Conservation (phyloP, 2,329 filamentous ascomycete genomes). For the Arthrobotrys megalospora region DNA sequence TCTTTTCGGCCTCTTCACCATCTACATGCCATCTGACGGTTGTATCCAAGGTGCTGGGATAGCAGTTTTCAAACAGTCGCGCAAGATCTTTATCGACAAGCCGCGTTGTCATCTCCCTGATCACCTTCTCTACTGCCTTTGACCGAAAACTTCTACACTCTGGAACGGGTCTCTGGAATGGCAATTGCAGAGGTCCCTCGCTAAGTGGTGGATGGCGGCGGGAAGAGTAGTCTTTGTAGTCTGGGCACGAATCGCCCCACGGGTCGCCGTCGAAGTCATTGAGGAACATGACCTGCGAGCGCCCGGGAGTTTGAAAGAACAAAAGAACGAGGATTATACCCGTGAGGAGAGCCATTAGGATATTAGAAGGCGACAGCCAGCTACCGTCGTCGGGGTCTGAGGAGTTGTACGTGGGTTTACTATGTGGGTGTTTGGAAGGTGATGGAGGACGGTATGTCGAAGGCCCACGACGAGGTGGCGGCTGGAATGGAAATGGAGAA, state of each 20-base stretch:
- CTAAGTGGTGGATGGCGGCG: conserved; percentile 80
- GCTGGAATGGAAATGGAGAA: conserved; percentile 45
- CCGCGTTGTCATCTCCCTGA: conserved; percentile 82
- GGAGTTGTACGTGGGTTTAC: conserved; percentile 45
- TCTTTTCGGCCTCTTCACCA: conserved; percentile 67
- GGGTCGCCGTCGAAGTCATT: conserved; percentile 61
- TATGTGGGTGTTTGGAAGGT: conserved; percentile 45
- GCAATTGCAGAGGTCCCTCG: conserved; percentile 82
- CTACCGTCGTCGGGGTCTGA: conserved; percentile 30
- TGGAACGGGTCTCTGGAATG: conserved; percentile 85
- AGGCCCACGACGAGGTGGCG: conserved; percentile 37
- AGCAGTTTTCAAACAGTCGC: conserved; percentile 93
- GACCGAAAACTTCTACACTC: conserved; percentile 92
- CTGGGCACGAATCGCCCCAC: conserved; percentile 73
- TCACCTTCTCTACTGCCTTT: conserved; percentile 87
- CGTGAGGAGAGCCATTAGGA: conserved; percentile 53
- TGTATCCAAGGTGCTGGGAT: conserved; percentile 91
- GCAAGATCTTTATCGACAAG: conserved; percentile 90
- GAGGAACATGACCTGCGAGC: conserved; percentile 39
- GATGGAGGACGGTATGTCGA: conserved; percentile 55
- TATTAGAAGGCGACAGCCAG: conserved; percentile 53
- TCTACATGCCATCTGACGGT: conserved; percentile 89
- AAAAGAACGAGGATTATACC: conserved; percentile 41
- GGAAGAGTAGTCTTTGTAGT: conserved; percentile 76
- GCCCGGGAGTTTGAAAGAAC: conserved; percentile 51